phyloP scores from a whole-genome alignment of 2,329 filamentous ascomycete species.

The Ceratocystis cacaofunesta region DNA sequence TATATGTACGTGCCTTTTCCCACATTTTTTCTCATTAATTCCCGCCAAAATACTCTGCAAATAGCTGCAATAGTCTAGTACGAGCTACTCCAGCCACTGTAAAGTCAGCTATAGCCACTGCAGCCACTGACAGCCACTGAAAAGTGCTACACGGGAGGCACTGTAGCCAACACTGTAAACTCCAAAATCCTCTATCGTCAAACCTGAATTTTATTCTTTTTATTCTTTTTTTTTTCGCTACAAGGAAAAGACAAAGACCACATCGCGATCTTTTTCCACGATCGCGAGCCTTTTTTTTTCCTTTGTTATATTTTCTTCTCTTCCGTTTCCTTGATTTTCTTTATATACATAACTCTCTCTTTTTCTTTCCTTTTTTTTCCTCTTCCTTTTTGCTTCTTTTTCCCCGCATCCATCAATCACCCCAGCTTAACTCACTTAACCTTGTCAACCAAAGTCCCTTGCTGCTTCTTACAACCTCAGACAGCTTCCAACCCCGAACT shows the following conservation, averaged over 20 bases:
- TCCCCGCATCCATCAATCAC: not conserved
- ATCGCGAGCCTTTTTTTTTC: not conserved
- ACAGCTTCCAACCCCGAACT: not conserved
- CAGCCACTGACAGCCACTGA: too few species aligned
- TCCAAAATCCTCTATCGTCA: too few species aligned
- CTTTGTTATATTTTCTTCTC: not conserved
- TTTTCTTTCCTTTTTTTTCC: not conserved
- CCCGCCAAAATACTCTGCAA: too few species aligned
- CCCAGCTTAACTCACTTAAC: too few species aligned
- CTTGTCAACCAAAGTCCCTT: not conserved
- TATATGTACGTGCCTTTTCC: too few species aligned
- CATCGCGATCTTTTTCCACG: not conserved
- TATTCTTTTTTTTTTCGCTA: not conserved
- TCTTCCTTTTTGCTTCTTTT: not conserved
- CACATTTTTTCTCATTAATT: too few species aligned
- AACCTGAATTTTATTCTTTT: not conserved
- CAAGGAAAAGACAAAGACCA: not conserved
- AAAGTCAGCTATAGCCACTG: too few species aligned
- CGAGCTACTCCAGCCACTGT: too few species aligned
- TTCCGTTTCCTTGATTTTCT: not conserved
- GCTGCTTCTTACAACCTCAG: not conserved
- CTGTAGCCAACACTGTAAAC: too few species aligned
- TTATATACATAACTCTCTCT: not conserved
- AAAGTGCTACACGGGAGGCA: too few species aligned
- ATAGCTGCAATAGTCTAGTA: too few species aligned